phyloP scores from a whole-genome alignment of 169 alveolate species.

The Plasmodium sp. region DNA sequence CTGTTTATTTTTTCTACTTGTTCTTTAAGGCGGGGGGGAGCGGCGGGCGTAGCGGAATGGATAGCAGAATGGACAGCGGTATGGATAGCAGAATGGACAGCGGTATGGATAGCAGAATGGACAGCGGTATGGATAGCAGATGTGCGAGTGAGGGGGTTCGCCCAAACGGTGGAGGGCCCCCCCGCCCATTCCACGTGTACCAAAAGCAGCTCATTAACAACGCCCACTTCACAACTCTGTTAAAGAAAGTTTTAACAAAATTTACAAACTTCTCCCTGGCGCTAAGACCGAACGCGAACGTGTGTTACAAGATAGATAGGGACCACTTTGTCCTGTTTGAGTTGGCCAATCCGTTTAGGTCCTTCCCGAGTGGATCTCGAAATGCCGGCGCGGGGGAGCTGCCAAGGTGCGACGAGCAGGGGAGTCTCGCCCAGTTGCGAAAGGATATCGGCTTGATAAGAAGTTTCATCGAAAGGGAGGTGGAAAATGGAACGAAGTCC shows the following conservation, averaged over 20 bases:
- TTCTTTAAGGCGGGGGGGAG: not conserved
- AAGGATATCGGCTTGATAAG: not conserved
- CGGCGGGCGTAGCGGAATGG: not conserved
- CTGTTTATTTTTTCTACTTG: conserved; percentile 50
- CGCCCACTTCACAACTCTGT: not conserved
- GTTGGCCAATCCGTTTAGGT: not conserved
- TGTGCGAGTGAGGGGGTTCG: not conserved
- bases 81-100: no score
- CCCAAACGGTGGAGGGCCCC: not conserved
- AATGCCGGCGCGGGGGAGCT: not conserved
- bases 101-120: not conserved
- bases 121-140: no score
- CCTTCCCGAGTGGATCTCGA: not conserved
- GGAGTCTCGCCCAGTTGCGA: not conserved
- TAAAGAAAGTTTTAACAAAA: conserved; percentile 7
- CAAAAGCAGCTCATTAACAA: conserved; percentile 30
- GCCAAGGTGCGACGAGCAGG: not conserved
- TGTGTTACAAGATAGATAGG: conserved; percentile 31
- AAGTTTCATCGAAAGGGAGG: not conserved
- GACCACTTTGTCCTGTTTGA: conserved; percentile 19
- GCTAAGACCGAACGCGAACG: conserved; percentile 39
- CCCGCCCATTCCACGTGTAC: not conserved
- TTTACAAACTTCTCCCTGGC: conserved; percentile 11
- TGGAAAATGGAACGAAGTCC: not conserved
- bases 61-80: not conserved